These are phyloP conservation scores for Biancaea sappan DNA, from an alignment of 306 rosid species.

Conservation along the genomic window DNA sequence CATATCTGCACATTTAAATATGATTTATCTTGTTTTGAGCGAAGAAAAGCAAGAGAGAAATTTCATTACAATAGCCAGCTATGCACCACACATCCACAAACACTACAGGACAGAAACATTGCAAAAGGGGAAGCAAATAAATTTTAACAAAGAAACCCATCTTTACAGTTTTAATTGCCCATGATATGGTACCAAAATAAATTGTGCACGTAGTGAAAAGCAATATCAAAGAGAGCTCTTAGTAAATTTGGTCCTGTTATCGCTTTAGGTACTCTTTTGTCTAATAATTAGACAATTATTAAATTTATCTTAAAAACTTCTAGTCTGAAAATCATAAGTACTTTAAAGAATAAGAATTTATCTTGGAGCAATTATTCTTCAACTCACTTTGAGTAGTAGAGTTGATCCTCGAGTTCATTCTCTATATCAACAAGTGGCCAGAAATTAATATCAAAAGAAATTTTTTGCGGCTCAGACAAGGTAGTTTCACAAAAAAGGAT, in stretches of 20 bases:
- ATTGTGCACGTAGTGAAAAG: not conserved
- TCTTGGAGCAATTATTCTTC: constrained; percentile 7
- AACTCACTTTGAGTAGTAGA: constrained; percentile 3
- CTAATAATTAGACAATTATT: not conserved
- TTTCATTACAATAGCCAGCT: constrained; percentile 9
- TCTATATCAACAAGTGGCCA: not conserved
- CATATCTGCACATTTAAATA: constrained; percentile 68
- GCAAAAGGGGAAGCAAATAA: not conserved
- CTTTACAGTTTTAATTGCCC: constrained; percentile 4
- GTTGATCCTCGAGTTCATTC: constrained; percentile 3
- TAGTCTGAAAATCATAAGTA: not conserved
- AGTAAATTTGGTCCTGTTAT: constrained; percentile 1
- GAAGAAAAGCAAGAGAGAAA: not conserved
- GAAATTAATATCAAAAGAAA: not conserved
- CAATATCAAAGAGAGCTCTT: not conserved
- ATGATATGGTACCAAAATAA: constrained; percentile 17
- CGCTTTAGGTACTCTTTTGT: not conserved
- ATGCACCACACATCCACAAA: constrained; percentile 27
- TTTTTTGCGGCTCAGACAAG: constrained; percentile 6
- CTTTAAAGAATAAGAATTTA: not conserved
- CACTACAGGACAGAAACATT: constrained; percentile 1
- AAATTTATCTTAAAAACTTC: not conserved
- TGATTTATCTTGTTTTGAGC: constrained; percentile 10
- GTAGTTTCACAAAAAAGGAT: not conserved
- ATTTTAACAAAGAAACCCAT: not conserved